phyloP scores from a whole-genome alignment of 345 rosid species.

The Rhodamnia argentea region DNA sequence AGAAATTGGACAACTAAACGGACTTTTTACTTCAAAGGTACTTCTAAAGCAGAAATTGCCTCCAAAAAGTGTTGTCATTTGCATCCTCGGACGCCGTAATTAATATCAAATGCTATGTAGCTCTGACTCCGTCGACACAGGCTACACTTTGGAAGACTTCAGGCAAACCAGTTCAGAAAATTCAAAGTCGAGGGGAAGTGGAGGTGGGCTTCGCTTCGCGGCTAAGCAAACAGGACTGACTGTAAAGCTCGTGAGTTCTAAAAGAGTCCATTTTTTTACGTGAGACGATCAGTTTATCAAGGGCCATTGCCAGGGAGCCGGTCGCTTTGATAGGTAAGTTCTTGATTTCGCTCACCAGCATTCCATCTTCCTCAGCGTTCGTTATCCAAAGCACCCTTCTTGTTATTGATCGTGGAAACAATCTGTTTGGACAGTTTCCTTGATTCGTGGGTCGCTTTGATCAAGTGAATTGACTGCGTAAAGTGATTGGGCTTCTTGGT shows the following conservation, averaged over 20 bases:
- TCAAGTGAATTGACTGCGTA: background rate
- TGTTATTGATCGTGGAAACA: background rate
- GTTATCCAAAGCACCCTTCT: background rate
- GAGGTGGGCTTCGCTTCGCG: background rate
- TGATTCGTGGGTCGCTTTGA: background rate
- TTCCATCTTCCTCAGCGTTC: background rate
- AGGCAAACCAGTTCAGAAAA: background rate
- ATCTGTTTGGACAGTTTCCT: background rate
- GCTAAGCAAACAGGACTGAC: background rate
- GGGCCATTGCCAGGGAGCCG: background rate
- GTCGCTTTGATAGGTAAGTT: background rate
- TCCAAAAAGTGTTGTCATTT: too few relatives aligned
- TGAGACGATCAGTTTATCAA: background rate
- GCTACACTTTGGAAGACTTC: background rate
- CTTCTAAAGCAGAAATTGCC: too few relatives aligned
- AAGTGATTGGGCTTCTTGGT: background rate
- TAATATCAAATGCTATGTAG: too few relatives aligned
- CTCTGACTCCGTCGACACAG: background rate
- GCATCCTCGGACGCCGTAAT: too few relatives aligned
- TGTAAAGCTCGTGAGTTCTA: background rate
- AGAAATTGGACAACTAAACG: too few relatives aligned
- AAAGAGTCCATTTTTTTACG: background rate
- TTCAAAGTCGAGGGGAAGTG: background rate
- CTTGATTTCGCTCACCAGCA: background rate
- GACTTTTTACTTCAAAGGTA: fast-evolving